Evolutionary conservation across 108 stramenopile genomes (phyloP), one percentile per base, ranked within the genome.

Genomic region (Aureococcus anophagefferens): DNA sequence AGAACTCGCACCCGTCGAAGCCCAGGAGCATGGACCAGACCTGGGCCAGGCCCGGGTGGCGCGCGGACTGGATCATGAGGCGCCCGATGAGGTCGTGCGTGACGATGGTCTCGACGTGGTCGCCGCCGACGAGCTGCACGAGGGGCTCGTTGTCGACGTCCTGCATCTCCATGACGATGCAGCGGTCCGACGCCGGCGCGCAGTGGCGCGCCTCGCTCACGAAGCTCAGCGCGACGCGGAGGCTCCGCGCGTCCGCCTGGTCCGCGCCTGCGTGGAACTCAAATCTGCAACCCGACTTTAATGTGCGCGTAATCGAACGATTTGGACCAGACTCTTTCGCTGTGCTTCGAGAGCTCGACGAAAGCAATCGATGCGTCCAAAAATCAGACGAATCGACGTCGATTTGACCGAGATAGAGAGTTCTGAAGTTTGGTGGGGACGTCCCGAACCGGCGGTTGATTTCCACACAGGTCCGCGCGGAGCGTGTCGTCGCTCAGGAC

Each of bases 31-130:
- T 62, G 62, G 78, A 77, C n/a, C 81, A 31, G 21, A 84, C 77
- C 63, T 75, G 67, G 14, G 83, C 80, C 68, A 84, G 68, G 5
- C 83, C 83, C 28, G 80, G 83, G 62, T 76, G 75, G 7, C 83
- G 36, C 32, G 83, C 83, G 67, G 80, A 84, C 67, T 84, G 80
- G 46, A 84, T 66, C 83, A 84, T 84, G 28, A 84, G 70, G 40
- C 83, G 66, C 15, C 83, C 83, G 63, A 84, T 84, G n/a, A 84
- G 65, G 70, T 84, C 83, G 44, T 84, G 80, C 4, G 80, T 72
- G 5, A 84, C 83, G 33, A 84, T 64, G 5, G 80, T 80, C 68
- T 84, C 83, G 7, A 78, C 80, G n/a, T 66, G 67, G 33, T 80
- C 80, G 0, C 72, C 73, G 16, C 75, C 83, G 29, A 84, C 83